Percentiles rank a stretch among this genome's conserved stretches.
These are phyloP conservation scores for Ophiostoma himal-ulmi DNA, from an alignment of 2,329 filamentous ascomycete genomes.

Conservation along the genomic window DNA sequence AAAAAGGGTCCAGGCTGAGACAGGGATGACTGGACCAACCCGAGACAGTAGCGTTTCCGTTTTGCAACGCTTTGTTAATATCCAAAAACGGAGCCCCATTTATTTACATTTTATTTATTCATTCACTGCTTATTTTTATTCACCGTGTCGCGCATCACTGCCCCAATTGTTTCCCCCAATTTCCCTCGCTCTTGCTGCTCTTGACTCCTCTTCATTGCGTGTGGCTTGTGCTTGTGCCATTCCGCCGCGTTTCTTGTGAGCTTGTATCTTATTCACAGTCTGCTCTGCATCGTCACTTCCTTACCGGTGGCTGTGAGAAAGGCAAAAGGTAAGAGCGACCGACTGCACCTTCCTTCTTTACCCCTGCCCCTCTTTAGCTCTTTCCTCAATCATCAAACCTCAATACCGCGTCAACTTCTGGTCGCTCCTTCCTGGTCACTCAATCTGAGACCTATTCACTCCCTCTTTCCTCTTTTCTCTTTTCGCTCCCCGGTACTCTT, in stretches of 20 bases:
- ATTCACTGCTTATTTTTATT: not conserved
- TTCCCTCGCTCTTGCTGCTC: not conserved
- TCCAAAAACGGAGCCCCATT: not conserved
- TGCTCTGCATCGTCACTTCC: not conserved
- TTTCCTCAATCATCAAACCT: not conserved
- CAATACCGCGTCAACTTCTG: not conserved
- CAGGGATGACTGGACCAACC: conserved; percentile 2
- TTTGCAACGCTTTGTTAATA: not conserved
- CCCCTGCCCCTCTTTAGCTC: not conserved
- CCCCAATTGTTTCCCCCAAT: not conserved
- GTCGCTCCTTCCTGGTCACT: conserved; percentile 4
- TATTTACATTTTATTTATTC: not conserved
- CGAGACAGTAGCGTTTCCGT: conserved; percentile 11
- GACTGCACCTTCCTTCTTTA: not conserved
- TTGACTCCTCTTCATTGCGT: not conserved
- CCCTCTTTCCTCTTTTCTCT: not conserved
- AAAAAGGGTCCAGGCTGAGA: not conserved
- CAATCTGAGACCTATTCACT: not conserved
- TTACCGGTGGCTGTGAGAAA: not conserved
- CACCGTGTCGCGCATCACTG: conserved; percentile 6
- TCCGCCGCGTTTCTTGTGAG: not conserved
- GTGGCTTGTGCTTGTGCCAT: not conserved
- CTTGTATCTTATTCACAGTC: not conserved
- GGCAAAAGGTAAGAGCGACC: conserved; percentile 4
- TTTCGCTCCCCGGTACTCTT: not conserved